A percentile compares a stretch with the other conserved stretches of the same genome.
Evolutionary conservation across 1,284 basidiomycete genomes (phyloP).

Genomic region (Volvariella surrecta): DNA sequence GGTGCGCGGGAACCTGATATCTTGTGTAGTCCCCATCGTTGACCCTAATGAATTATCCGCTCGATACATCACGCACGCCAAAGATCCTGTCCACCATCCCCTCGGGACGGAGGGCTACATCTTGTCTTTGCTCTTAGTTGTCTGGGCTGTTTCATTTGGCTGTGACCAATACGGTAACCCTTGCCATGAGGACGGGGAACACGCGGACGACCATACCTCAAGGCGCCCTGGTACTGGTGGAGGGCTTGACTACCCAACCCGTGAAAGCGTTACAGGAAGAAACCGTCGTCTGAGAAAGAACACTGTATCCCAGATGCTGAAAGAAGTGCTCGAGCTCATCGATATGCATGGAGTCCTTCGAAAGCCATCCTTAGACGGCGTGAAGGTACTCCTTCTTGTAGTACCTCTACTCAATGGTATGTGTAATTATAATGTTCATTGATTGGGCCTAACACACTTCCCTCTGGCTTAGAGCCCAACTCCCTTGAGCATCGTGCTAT

Average conservation of each 20-base stretch:
- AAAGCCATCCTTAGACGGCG: constrained; percentile 81
- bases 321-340: constrained; percentile 68
- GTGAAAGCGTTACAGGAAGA: constrained; percentile 5
- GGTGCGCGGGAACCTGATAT: constrained; percentile 9
- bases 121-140: constrained; percentile 62
- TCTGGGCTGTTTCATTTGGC: constrained; percentile 84
- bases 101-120: constrained; percentile 55
- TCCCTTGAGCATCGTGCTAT: constrained; percentile 34
- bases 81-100: constrained; percentile 37
- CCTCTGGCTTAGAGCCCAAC: constrained; percentile 33
- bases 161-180: constrained; percentile 61
- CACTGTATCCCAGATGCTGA: constrained; percentile 48
- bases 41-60: constrained; percentile 69
- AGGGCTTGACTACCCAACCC: no score
- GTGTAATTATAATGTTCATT: no score
- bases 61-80: constrained; percentile 53
- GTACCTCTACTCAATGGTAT: constrained; percentile 77
- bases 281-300: constrained; percentile 27
- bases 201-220: no score
- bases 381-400: constrained; percentile 67
- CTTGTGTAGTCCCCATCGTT: constrained; percentile 51
- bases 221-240: no score
- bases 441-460: no score
- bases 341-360: constrained; percentile 73
- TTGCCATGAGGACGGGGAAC: background rate